Base-by-base conservation (phyloP, 225 moss, liverwort and hornwort species). In the Thuidium tamariscinum region DNA sequence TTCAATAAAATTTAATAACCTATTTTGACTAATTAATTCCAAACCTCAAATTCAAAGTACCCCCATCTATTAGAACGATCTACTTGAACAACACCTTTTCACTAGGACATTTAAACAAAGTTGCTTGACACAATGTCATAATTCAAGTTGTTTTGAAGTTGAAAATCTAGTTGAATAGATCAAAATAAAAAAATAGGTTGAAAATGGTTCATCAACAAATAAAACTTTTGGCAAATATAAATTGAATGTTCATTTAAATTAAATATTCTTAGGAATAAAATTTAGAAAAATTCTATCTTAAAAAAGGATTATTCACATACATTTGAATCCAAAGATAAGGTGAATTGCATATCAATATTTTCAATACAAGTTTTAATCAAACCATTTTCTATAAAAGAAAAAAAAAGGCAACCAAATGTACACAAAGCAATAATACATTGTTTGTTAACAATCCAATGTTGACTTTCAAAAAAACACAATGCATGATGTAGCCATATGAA, bases 21-120 rank as follows among this genome's bases (percentile, higher is more conserved):
- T 52, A 2, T n/a, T n/a, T 51, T n/a, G 6, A 46, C 44, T 9
- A 44, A 29, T 27, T 27, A 44, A 2, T 44, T 71, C 5, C 6
- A 48, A 46, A 10, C 18, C 11, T 18, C 1, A 0, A 0, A 18
- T 72, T 30, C 8, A 10, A 5, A 0, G 1, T 16, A 29, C 3
- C 2, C 2, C 17, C 46, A 30, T 30, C 4, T 2, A 18, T 46
- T 6, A 30, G 1, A 1, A 72, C 72, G 46, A 44, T 14, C 22
- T 74, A 51, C 21, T 74, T 20, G n/a, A n/a, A n/a, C 3, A 12
- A 8, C 34, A 74, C 20, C 8, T 49, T 12, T 70, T 29, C 30
- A 29, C 17, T 10, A 29, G 4, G 11, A 29, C 17, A 48, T 19
- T 0, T 6, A 11, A 19, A 30, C 7, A 26, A 73, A 48, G 10